A percentile compares a stretch with the other conserved stretches of the same genome.
Evolutionary conservation across 2,329 filamentous ascomycete genomes (phyloP).

Genomic region (Cyphellophora europaea): DNA sequence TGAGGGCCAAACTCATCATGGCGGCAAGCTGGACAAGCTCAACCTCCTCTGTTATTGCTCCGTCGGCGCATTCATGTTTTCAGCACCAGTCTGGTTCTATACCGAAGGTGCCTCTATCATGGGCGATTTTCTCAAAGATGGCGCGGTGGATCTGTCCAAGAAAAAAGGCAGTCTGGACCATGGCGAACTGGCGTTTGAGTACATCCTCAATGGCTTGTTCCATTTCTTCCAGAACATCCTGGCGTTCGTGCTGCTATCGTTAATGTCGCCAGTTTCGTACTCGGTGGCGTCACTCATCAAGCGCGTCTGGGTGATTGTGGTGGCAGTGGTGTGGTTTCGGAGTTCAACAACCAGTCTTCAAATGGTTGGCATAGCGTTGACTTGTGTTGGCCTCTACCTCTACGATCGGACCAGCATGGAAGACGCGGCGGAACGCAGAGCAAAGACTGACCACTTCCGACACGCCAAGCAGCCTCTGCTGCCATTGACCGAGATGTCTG

Average conservation of each 20-base stretch:
- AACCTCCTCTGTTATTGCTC: constrained; percentile 97
- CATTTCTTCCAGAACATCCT: constrained; percentile 96
- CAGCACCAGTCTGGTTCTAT: constrained; percentile 86
- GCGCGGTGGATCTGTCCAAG: constrained; percentile 65
- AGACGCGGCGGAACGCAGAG: constrained; percentile 76
- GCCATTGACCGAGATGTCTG: constrained; percentile 47
- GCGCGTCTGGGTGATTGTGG: constrained; percentile 90
- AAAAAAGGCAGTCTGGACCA: constrained; percentile 64
- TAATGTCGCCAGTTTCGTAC: constrained; percentile 94
- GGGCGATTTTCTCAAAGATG: constrained; percentile 69
- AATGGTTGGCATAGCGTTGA: constrained; percentile 74
- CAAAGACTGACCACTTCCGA: constrained; percentile 54
- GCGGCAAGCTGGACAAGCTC: constrained; percentile 86
- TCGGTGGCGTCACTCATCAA: constrained; percentile 94
- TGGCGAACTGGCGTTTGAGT: constrained; percentile 61
- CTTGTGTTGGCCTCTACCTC: constrained; percentile 84
- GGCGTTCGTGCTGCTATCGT: constrained; percentile 82
- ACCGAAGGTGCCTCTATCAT: constrained; percentile 73
- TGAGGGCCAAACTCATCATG: constrained; percentile 53
- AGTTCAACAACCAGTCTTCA: constrained; percentile 78
- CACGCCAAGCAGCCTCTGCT: constrained; percentile 51
- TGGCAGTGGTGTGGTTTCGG: constrained; percentile 93
- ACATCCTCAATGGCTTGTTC: constrained; percentile 92
- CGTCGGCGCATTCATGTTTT: constrained; percentile 80
- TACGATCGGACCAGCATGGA: constrained; percentile 89